Evolutionary conservation across 2,329 filamentous ascomycete species (phyloP), one percentile per base, ranked within the genome.

Genomic region (Aspergillus sp.): DNA sequence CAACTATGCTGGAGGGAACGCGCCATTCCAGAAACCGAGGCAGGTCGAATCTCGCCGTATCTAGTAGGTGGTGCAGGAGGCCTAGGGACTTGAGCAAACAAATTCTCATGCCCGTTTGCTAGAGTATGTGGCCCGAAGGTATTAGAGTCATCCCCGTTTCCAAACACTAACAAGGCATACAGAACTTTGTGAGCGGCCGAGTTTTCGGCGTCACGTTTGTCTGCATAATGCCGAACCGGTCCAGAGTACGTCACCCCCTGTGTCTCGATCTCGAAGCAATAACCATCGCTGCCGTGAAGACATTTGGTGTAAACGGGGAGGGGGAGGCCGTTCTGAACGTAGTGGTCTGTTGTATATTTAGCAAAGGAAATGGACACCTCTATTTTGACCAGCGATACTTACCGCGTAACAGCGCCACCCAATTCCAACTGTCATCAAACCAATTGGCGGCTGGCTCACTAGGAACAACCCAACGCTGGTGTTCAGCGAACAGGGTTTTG

Each of bases 381-480:
- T 14, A 22, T 16, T 41, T 26, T 10, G 13, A n/a, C 11, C 22
- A 47, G 13, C 44, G 24, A 16, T 14, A 32, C 54, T 61, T 59
- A 70, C 70, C 64, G 24, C 61, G 40, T 3, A 71, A 55, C 17
- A 71, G 30, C 4, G 52, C 33, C 1, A 51, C 49, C 70, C 70
- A 73, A n/a, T 61, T 48, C 66, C 66, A 68, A 3, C 47, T 50
- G 11, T 53, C 49, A 4, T 50, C 20, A 3, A 51, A 49, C 3
- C 58, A 41, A 35, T 58, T 55, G 14, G 44, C 57, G 1, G 11
- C 16, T n/a, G 68, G 67, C 26, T 60, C 49, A 19, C 65, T 57
- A 5, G 70, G 67, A 3, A 70, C 44, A 4, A 47, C 40, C 68
- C 67, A 70, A 3, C 51, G 17, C 2, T 62, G 58, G 53, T 64